phyloP scores from a whole-genome alignment of 768 basidiomycete genomes.

The Pleurotus eryngii region DNA sequence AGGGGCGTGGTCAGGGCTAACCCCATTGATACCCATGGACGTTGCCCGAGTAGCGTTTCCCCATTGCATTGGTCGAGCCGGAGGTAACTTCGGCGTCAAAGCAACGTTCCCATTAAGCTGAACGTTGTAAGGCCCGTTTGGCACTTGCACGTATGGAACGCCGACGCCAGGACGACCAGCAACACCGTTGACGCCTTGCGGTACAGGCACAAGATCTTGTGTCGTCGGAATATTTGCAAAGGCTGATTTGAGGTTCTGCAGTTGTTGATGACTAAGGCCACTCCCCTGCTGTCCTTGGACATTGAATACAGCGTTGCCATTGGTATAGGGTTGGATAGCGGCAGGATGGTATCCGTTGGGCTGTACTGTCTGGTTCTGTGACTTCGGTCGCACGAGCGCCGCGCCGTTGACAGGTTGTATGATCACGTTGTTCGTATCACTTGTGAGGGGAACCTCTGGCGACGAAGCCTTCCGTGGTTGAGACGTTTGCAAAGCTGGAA shows the following conservation, averaged over 20 bases:
- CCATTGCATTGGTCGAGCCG: constrained; percentile 39
- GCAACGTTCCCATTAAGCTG: constrained; percentile 22
- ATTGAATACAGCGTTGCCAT: constrained; percentile 27
- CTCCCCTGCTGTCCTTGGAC: constrained; percentile 30
- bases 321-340: constrained; percentile 30
- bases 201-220: constrained; percentile 36
- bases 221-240: constrained; percentile 39
- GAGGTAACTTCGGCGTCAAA: constrained; percentile 40
- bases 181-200: constrained; percentile 23
- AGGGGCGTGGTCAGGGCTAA: constrained; percentile 7
- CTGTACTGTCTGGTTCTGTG: constrained; percentile 39
- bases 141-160: constrained; percentile 9
- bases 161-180: constrained; percentile 6
- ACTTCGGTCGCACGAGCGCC: constrained; percentile 47
- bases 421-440: constrained; percentile 22
- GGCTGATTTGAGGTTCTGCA: constrained; percentile 57
- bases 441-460: constrained; percentile 14
- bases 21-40: constrained; percentile 27
- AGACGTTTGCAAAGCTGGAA: constrained; percentile 27
- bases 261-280: constrained; percentile 51
- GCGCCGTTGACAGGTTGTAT: constrained; percentile 14
- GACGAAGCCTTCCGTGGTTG: constrained; percentile 9
- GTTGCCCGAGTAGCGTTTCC: constrained; percentile 28
- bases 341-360: constrained; percentile 51
- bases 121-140: constrained; percentile 34